A percentile compares a stretch with the other conserved stretches of the same genome.
Evolutionary conservation across 1,284 basidiomycete genomes (phyloP).

Genomic region (Pholiota adiposa): DNA sequence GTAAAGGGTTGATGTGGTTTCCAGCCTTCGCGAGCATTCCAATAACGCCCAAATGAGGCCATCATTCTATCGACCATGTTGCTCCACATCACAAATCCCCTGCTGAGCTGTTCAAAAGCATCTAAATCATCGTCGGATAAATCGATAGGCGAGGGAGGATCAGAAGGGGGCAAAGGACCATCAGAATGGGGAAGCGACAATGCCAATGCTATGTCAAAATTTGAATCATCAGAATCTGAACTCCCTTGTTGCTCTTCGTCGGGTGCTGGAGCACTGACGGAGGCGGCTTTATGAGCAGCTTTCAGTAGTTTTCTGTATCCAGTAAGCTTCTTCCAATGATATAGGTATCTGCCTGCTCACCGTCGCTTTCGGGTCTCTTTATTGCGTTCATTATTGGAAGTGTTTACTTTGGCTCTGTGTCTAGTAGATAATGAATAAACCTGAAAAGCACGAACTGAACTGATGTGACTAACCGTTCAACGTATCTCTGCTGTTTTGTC

Average conservation of each 20-base stretch:
- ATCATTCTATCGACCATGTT: neutral
- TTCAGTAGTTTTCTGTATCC: too few species aligned
- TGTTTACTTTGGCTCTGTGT: neutral
- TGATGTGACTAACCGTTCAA: neutral
- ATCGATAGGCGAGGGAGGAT: neutral
- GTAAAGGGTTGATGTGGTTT: neutral
- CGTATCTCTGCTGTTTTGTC: slow-evolving; percentile 1
- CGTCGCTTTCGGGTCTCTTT: neutral
- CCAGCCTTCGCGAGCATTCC: neutral
- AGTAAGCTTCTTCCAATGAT: neutral
- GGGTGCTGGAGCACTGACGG: neutral
- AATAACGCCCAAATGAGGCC: neutral
- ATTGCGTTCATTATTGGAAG: neutral
- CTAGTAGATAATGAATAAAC: neutral
- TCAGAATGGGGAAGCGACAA: neutral
- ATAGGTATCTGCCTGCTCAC: neutral
- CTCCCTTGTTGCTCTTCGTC: neutral
- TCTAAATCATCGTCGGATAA: neutral
- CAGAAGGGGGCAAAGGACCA: neutral
- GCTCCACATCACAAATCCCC: neutral
- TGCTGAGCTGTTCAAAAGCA: neutral
- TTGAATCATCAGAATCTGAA: neutral
- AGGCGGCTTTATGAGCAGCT: too few species aligned
- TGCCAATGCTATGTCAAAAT: neutral
- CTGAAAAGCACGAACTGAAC: neutral